phyloP scores from a whole-genome alignment of 768 basidiomycete species.

The Termitomyces sp. region DNA sequence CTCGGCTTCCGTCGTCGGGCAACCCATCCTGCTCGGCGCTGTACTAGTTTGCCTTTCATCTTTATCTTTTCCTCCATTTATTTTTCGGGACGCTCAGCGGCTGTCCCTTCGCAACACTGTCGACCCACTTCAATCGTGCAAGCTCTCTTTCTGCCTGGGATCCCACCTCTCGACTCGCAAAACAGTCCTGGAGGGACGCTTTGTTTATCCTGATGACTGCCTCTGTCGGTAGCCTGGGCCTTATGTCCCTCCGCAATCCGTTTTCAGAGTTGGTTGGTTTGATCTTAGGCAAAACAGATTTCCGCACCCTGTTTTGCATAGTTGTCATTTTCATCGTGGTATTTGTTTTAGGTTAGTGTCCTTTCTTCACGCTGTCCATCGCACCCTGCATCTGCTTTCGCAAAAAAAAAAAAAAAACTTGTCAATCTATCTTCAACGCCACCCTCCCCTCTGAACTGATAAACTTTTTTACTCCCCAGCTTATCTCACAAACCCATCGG shows the following conservation, averaged over 20 bases:
- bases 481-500: constrained; percentile 91
- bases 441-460: constrained; percentile 10
- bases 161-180: constrained; percentile 26
- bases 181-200: constrained; percentile 37
- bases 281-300: constrained; percentile 52
- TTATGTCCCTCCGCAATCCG: constrained; percentile 54
- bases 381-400: not conserved
- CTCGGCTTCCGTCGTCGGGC: constrained; percentile 11
- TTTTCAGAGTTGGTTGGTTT: constrained; percentile 44
- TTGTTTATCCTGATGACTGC: constrained; percentile 58
- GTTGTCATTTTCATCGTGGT: constrained; percentile 64
- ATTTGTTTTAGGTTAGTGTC: constrained; percentile 62
- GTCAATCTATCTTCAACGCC: not conserved
- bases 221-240: constrained; percentile 55
- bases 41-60: not conserved
- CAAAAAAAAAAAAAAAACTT: not conserved
- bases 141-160: constrained; percentile 28
- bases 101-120: constrained; percentile 36
- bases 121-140: constrained; percentile 23
- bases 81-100: constrained; percentile 17
- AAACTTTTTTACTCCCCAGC: constrained; percentile 40
- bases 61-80: not conserved
- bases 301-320: constrained; percentile 66
- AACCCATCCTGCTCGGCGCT: constrained; percentile 10
- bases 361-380: not conserved